Evolutionary conservation across 129 eudicot species (phyloP), one percentile per base, ranked within the genome.

Genomic region (Flaveria sonorensis): DNA sequence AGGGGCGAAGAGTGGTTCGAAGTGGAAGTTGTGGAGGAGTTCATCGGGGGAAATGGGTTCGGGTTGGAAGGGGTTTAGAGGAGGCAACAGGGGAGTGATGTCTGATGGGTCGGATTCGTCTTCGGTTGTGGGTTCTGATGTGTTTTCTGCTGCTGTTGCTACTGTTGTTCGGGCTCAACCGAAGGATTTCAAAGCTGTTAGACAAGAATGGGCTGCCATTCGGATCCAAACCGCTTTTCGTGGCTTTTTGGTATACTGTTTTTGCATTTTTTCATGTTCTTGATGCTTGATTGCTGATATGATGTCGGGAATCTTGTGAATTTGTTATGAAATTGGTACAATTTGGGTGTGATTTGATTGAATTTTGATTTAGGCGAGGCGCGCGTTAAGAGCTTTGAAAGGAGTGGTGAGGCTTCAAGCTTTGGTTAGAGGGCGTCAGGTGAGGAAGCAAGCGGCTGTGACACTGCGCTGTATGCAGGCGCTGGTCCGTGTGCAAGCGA

Each of bases 401-500:
- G 99, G 91, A 60, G 88, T 95, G 55, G 99, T 95, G 72, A 82
- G 99, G 78, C 75, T 95, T 65, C 99, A 95, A 83, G 99, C 99
- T n/a, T 78, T 95, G 69, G 96, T 95, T 12, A 85, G 99, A 0
- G 99, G 99, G 48, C 46, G 99, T 16, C 96, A 95, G 70, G 99
- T 91, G n/a, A 70, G 99, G 64, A 95, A 95, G 42, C 99, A 95
- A 69, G 99, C 99, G 28, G 99, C 99, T 16, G 97, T 95, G 46
- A 95, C 99, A 11, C 86, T 95, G 2, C 87, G 97, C 81, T 95
- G 99, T 70, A 95, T 95, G 99, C 97, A 95, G 73, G 99, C 97
- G 18, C 88, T 95, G 65, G 99, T 95, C 47, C 90, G 99, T 3
- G 97, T 95, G 0, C 99, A 95, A 80, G 99, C 99, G n/a, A 79